A percentile compares a stretch with the other conserved stretches of the same genome.
phyloP scores from a whole-genome alignment of 2,329 filamentous ascomycete species.

The Claviceps sorghi region DNA sequence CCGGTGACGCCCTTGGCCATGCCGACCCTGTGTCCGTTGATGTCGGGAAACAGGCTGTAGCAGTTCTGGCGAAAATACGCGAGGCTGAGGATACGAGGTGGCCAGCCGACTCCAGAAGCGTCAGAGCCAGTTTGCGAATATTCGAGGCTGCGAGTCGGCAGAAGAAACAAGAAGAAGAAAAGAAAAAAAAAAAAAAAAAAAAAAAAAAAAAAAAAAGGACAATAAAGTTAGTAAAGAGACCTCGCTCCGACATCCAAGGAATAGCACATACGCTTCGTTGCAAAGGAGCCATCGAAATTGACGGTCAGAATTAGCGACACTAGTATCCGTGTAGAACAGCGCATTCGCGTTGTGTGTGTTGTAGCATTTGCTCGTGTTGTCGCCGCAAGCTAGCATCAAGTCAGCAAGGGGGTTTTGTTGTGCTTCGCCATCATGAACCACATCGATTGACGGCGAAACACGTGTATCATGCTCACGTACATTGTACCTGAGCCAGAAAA shows the following conservation, averaged over 20 bases:
- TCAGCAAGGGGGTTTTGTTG: neutral
- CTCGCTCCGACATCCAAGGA: neutral
- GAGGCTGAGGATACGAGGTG: constrained; percentile 31
- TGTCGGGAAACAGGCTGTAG: constrained; percentile 36
- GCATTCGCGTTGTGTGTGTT: neutral
- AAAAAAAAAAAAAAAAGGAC: too few relatives aligned
- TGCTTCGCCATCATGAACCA: neutral
- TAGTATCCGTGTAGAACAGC: constrained; percentile 33
- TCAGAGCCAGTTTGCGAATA: constrained; percentile 6
- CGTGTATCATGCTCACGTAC: constrained; percentile 20
- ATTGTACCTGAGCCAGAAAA: constrained; percentile 28
- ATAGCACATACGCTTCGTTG: constrained; percentile 40
- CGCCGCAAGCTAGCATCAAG: neutral
- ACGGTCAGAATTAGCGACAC: constrained; percentile 10
- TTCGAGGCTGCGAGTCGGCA: constrained; percentile 11
- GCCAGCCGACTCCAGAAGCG: constrained; percentile 27
- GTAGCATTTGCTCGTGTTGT: constrained; percentile 4
- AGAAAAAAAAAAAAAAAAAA: too few relatives aligned
- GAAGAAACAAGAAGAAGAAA: neutral
- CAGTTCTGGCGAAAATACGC: constrained; percentile 44
- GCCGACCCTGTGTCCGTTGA: constrained; percentile 25
- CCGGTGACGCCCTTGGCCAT: constrained; percentile 1
- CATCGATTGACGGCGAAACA: too few relatives aligned
- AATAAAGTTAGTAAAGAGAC: neutral
- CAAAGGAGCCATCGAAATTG: constrained; percentile 49